Evolutionary conservation across 1,139 yeast genomes (phyloP).

Genomic region (Groenewaldozyma auringiensis): DNA sequence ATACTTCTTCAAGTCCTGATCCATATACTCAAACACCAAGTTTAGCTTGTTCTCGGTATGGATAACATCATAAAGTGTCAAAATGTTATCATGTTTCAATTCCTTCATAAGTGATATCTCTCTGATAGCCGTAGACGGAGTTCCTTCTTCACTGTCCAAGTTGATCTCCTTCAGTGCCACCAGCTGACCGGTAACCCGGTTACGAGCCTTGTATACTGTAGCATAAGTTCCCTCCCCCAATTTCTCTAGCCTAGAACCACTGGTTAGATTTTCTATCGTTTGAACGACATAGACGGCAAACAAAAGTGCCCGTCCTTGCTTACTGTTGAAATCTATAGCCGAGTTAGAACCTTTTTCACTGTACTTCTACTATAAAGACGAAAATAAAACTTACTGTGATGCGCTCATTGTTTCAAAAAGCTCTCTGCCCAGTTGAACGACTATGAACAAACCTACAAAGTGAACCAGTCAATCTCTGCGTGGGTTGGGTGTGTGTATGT

Average conservation of each 20-base stretch:
- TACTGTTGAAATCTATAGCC: constrained; percentile 23
- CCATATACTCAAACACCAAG: constrained; percentile 89
- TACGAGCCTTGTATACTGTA: constrained; percentile 92
- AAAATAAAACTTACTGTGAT: constrained; percentile 21
- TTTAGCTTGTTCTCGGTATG: constrained; percentile 95
- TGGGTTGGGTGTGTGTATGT: too few species aligned
- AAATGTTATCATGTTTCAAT: constrained; percentile 87
- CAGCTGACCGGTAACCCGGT: constrained; percentile 81
- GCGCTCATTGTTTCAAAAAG: constrained; percentile 20
- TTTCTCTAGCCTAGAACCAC: constrained; percentile 66
- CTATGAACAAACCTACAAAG: too few species aligned
- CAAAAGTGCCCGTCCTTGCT: constrained; percentile 6
- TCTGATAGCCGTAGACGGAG: constrained; percentile 95
- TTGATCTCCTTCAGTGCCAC: constrained; percentile 94
- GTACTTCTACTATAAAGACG: not conserved
- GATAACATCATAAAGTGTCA: constrained; percentile 86
- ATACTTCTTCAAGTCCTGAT: constrained; percentile 84
- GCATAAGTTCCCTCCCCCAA: constrained; percentile 98
- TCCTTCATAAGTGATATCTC: constrained; percentile 97
- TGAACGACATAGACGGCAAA: not conserved
- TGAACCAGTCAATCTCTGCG: too few species aligned
- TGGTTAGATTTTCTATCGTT: constrained; percentile 5
- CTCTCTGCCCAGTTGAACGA: too few species aligned
- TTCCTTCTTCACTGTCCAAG: constrained; percentile 93
- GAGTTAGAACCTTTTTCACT: constrained; percentile 6